Percentiles rank a stretch among this genome's conserved stretches.
Evolutionary conservation across 495 filamentous ascomycete species (phyloP).

Genomic region (Jackrogersella minutella): DNA sequence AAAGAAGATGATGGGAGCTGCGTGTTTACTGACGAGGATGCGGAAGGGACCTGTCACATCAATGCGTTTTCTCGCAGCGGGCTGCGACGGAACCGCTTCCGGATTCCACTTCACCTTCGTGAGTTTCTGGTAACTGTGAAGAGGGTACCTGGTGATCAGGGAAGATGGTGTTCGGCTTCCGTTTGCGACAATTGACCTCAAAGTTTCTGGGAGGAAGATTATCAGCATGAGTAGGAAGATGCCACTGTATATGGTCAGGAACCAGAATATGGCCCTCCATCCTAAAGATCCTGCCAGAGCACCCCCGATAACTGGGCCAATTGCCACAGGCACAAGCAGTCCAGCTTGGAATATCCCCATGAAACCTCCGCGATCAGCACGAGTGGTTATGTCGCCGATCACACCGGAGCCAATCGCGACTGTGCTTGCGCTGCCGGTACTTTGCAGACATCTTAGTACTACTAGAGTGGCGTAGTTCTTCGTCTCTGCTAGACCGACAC

Average conservation of each 20-base stretch:
- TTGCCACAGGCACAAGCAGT: constrained; percentile 55
- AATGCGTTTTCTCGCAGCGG: constrained; percentile 44
- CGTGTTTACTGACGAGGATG: constrained; percentile 55
- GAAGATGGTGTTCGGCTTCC: constrained; percentile 48
- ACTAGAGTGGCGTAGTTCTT: constrained; percentile 58
- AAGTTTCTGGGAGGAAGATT: constrained; percentile 62
- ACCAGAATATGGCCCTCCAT: constrained; percentile 67
- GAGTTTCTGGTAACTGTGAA: constrained; percentile 46
- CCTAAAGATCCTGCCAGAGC: constrained; percentile 59
- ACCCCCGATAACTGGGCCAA: constrained; percentile 66
- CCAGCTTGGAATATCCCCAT: constrained; percentile 64
- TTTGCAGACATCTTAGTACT: constrained; percentile 59
- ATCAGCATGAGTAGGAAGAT: constrained; percentile 53
- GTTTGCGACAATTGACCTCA: constrained; percentile 62
- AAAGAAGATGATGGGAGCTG: constrained; percentile 58
- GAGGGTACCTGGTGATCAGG: constrained; percentile 45
- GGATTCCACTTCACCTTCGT: constrained; percentile 36
- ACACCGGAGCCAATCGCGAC: constrained; percentile 65
- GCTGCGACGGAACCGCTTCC: constrained; percentile 20
- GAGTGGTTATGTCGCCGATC: constrained; percentile 63
- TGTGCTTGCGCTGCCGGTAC: constrained; percentile 60
- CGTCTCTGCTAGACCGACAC: constrained; percentile 57
- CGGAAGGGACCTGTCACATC: constrained; percentile 55
- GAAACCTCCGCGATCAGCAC: constrained; percentile 61
- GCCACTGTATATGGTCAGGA: constrained; percentile 59